Evolutionary conservation across 78 protist species (phyloP).

Genomic region (Pigoraptor vietnamica): DNA sequence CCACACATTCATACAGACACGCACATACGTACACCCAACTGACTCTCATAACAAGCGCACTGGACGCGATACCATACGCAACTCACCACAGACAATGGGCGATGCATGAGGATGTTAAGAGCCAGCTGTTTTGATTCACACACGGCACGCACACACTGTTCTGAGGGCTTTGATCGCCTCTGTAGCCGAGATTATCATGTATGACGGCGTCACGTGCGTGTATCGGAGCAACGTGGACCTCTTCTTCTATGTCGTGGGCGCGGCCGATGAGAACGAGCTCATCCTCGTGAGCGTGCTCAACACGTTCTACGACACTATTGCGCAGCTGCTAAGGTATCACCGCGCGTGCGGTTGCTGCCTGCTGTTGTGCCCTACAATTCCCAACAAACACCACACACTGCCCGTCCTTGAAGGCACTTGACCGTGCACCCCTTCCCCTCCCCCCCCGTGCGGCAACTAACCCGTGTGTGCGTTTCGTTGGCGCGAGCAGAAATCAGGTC

Average conservation of each 20-base stretch:
- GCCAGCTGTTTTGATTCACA: not conserved
- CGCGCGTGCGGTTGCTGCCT: not conserved
- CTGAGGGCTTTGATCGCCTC: not conserved
- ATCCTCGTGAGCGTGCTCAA: conserved; percentile 18
- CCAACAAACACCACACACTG: not conserved
- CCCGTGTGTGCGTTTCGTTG: not conserved
- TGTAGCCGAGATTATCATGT: conserved; percentile 35
- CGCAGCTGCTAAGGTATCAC: not conserved
- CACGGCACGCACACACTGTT: not conserved
- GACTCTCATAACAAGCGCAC: no score
- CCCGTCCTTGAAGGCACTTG: not conserved
- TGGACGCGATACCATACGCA: no score
- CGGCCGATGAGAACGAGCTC: conserved; percentile 49
- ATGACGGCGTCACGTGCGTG: conserved; percentile 38
- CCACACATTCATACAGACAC: no score
- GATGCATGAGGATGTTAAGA: not conserved
- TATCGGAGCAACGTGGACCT: conserved; percentile 35
- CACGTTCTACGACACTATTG: conserved; percentile 26
- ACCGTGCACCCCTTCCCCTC: not conserved
- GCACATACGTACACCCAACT: no score
- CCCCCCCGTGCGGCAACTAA: not conserved
- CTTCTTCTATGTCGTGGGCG: conserved; percentile 49
- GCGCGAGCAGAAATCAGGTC: not conserved
- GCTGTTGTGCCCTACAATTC: not conserved
- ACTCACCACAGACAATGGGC: not conserved